phyloP scores from a whole-genome alignment of 768 basidiomycete genomes.

The Steccherinum ochraceum region DNA sequence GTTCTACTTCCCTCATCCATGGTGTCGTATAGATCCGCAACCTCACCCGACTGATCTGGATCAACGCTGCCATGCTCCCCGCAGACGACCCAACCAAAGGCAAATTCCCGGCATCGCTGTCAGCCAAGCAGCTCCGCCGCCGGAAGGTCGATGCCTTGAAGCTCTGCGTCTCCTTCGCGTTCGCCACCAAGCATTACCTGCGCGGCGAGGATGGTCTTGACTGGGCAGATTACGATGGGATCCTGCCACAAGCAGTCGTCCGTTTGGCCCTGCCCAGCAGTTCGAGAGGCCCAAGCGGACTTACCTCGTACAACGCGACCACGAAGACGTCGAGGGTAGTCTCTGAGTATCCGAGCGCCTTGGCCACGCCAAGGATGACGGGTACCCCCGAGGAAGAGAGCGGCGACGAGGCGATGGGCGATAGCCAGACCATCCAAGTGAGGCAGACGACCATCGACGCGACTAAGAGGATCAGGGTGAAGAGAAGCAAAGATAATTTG shows the following conservation, averaged over 20 bases:
- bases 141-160: conserved; percentile 68
- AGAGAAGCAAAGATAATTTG: conserved; percentile 60
- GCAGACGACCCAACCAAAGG: conserved; percentile 44
- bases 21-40: conserved; percentile 47
- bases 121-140: conserved; percentile 46
- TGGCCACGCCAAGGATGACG: neutral
- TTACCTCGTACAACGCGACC: conserved; percentile 33
- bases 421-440: conserved; percentile 3
- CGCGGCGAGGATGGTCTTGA: conserved; percentile 77
- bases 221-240: conserved; percentile 57
- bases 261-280: conserved; percentile 28
- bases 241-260: conserved; percentile 59
- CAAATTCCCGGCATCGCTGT: conserved; percentile 45
- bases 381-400: conserved; percentile 2
- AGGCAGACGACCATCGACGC: conserved; percentile 15
- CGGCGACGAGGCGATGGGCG: conserved; percentile 1
- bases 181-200: conserved; percentile 73
- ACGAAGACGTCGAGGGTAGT: conserved; percentile 12
- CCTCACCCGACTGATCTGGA: conserved; percentile 73
- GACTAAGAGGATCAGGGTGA: conserved; percentile 58
- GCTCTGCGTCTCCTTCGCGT: conserved; percentile 64
- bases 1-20: neutral
- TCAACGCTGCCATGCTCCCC: conserved; percentile 65
- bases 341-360: conserved; percentile 2
- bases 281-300: conserved; percentile 26